These are phyloP conservation scores for Boeremia lycopersici DNA, from an alignment of 2,329 filamentous ascomycete genomes.

Conservation along the genomic window DNA sequence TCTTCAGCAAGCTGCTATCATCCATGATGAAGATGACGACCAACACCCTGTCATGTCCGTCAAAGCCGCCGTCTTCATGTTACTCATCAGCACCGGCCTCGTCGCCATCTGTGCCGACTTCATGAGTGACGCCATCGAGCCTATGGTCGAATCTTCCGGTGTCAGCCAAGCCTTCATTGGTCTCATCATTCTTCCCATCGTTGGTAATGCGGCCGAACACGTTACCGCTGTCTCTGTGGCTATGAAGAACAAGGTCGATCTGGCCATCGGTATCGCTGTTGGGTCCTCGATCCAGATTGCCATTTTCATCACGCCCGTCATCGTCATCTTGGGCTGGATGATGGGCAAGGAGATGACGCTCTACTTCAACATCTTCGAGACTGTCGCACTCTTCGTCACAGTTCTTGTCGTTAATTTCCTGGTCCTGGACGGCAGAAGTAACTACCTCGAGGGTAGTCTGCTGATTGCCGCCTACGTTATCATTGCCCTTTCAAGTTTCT, in stretches of 20 bases:
- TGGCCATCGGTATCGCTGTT: conserved; percentile 80
- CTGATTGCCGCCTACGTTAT: conserved; percentile 80
- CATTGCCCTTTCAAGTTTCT: conserved; percentile 66
- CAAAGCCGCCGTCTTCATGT: conserved; percentile 61
- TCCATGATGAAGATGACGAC: conserved; percentile 34
- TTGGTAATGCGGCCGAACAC: conserved; percentile 84
- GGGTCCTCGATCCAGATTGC: conserved; percentile 82
- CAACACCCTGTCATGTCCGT: conserved; percentile 58
- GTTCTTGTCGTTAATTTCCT: conserved; percentile 86
- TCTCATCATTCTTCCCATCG: conserved; percentile 79
- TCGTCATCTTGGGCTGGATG: conserved; percentile 80
- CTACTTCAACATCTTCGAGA: conserved; percentile 67
- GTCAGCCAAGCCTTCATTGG: conserved; percentile 78
- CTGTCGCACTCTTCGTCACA: conserved; percentile 77
- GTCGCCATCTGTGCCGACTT: conserved; percentile 72
- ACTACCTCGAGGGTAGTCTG: conserved; percentile 79
- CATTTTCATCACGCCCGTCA: conserved; percentile 76
- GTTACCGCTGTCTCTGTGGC: conserved; percentile 81
- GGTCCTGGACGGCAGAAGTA: conserved; percentile 80
- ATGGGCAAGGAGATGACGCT: conserved; percentile 73
- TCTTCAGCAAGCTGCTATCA: conserved; percentile 25
- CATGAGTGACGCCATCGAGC: conserved; percentile 75
- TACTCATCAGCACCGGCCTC: conserved; percentile 60
- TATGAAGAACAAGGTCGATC: conserved; percentile 83
- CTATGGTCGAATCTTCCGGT: conserved; percentile 64